Evolutionary conservation across 805 yeast species (phyloP).

Genomic region (Ogataea methanolica): DNA sequence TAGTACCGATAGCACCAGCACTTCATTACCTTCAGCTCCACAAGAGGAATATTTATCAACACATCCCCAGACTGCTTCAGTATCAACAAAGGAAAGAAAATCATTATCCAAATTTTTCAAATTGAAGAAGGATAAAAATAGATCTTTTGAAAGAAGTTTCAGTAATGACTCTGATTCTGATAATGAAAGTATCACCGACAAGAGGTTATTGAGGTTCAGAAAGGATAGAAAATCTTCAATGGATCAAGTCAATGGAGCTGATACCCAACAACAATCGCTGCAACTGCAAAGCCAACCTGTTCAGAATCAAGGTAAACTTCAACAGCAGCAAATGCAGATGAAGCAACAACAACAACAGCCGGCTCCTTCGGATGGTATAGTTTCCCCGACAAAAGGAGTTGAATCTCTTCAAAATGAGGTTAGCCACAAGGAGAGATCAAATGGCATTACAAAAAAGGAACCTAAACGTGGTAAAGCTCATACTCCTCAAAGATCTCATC

Average conservation of each 20-base stretch:
- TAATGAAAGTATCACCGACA: slow-evolving; percentile 20
- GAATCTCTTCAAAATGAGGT: no score
- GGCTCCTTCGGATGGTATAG: no score
- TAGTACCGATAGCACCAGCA: no score
- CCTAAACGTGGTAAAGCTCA: no score
- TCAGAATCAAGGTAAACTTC: neutral
- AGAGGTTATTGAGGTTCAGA: slow-evolving; percentile 7
- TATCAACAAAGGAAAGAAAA: slow-evolving; percentile 10
- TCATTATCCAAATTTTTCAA: slow-evolving; percentile 25
- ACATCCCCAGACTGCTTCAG: neutral
- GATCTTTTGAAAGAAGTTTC: slow-evolving; percentile 7
- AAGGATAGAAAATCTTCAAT: neutral
- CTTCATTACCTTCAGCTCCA: slow-evolving; percentile 10
- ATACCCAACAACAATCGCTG: neutral
- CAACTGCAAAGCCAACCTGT: neutral
- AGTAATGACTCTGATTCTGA: slow-evolving; percentile 17
- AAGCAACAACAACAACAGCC: slow-evolving; percentile 1
- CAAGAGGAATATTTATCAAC: slow-evolving; percentile 1
- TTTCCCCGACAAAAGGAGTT: no score
- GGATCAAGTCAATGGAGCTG: neutral
- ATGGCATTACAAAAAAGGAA: no score
- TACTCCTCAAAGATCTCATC: neutral
- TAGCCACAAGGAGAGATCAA: no score
- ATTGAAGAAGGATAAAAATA: slow-evolving; percentile 20
- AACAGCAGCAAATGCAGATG: neutral